phyloP scores from a whole-genome alignment of 805 yeast species.

The Brettanomyces sp. region DNA sequence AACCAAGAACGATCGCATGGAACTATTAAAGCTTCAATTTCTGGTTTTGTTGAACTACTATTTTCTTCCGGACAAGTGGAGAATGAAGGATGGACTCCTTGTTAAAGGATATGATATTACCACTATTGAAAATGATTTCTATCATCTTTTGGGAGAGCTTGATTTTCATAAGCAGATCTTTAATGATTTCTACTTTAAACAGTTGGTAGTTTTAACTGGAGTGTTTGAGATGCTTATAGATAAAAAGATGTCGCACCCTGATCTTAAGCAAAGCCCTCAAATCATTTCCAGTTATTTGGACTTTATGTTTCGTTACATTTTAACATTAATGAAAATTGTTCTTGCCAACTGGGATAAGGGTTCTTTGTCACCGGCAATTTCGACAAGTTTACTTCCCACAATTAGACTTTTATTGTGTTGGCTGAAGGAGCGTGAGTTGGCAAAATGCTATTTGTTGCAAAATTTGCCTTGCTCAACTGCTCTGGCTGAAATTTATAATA shows the following conservation, averaged over 20 bases:
- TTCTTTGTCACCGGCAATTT: slow-evolving; percentile 10
- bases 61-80: slow-evolving; percentile 34
- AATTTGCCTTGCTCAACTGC: slow-evolving; percentile 9
- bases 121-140: slow-evolving; percentile 25
- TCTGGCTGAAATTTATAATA: slow-evolving; percentile 15
- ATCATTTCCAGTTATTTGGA: slow-evolving; percentile 25
- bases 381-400: slow-evolving; percentile 25
- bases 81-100: slow-evolving; percentile 17
- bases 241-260: slow-evolving; percentile 13
- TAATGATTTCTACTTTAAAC: slow-evolving; percentile 27
- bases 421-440: slow-evolving; percentile 42
- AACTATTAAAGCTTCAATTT: slow-evolving; percentile 23
- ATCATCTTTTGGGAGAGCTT: slow-evolving; percentile 15
- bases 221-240: slow-evolving; percentile 27
- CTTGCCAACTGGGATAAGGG: slow-evolving; percentile 16
- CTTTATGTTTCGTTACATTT: slow-evolving; percentile 33
- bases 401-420: slow-evolving; percentile 47
- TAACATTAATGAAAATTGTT: slow-evolving; percentile 21
- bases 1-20: slow-evolving; percentile 26
- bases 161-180: slow-evolving; percentile 26
- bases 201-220: slow-evolving; percentile 29
- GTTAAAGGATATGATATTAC: slow-evolving; percentile 22
- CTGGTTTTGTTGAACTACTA: slow-evolving; percentile 26
- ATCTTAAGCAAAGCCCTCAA: slow-evolving; percentile 15
- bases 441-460: slow-evolving; percentile 22